phyloP scores from a whole-genome alignment of 1,284 basidiomycete species.

The Boletus albobrunnescens region DNA sequence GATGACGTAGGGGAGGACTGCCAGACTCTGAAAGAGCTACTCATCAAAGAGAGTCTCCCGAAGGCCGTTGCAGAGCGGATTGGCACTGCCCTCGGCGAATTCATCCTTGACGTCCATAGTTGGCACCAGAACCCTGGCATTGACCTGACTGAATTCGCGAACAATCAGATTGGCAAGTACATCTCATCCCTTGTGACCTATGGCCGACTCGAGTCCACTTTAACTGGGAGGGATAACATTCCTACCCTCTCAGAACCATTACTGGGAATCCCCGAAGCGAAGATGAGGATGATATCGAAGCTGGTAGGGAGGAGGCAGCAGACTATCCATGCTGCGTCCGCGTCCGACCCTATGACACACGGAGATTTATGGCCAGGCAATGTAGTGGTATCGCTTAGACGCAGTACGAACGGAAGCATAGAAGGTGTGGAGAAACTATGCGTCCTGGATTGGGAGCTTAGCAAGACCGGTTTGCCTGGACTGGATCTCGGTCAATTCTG shows the following conservation, averaged over 20 bases:
- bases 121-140: conserved; percentile 35
- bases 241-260: conserved; percentile 40
- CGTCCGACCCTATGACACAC: conserved; percentile 33
- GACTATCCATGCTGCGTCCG: conserved; percentile 36
- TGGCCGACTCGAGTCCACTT: conserved; percentile 44
- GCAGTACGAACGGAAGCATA: conserved; percentile 18
- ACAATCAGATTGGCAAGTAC: conserved; percentile 40
- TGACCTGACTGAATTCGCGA: conserved; percentile 37
- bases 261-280: conserved; percentile 35
- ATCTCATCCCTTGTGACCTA: conserved; percentile 46
- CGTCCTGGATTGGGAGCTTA: conserved; percentile 59
- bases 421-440: conserved; percentile 38
- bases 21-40: conserved; percentile 46
- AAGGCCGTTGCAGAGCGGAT: conserved; percentile 38
- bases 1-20: conserved; percentile 49
- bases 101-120: conserved; percentile 46
- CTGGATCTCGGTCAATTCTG: conserved; percentile 58
- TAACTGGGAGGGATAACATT: conserved; percentile 36
- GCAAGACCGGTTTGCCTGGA: conserved; percentile 48
- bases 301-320: conserved; percentile 35
- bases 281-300: conserved; percentile 37
- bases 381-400: conserved; percentile 39
- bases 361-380: conserved; percentile 71
- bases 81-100: conserved; percentile 48
- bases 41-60: conserved; percentile 39